Percentiles rank a stretch among this genome's conserved stretches.
Conservation (phyloP, 148 eudicot genomes). For the Selenicereus undatus region DNA sequence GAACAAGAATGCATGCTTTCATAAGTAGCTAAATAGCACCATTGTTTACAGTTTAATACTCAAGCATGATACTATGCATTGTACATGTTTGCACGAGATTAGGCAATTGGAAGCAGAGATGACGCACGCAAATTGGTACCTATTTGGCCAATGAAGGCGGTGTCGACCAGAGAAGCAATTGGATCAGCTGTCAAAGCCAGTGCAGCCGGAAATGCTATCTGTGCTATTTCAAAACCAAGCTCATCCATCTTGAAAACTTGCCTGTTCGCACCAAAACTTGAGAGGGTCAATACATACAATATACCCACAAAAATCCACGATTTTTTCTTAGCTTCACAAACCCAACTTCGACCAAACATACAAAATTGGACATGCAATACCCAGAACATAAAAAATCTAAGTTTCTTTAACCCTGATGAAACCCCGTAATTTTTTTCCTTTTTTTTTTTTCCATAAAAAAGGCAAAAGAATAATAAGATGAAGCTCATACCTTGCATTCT, state of each 20-base stretch:
- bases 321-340: not conserved
- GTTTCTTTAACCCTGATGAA: not conserved
- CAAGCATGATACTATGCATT: not conserved
- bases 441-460: too few species aligned
- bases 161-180: constrained; percentile 79
- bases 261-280: constrained; percentile 25
- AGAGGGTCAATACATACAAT: not conserved
- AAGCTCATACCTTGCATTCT: constrained; percentile 42
- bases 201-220: constrained; percentile 83
- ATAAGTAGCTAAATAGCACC: not conserved
- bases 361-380: not conserved
- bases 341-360: constrained; percentile 1
- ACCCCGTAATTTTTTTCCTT: too few species aligned
- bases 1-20: not conserved
- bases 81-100: not conserved
- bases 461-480: not conserved
- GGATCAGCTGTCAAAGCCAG: constrained; percentile 85
- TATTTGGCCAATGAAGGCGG: constrained; percentile 89
- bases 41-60: not conserved
- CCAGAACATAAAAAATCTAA: not conserved
- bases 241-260: constrained; percentile 53
- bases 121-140: constrained; percentile 32
- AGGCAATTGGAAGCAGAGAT: not conserved
- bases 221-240: constrained; percentile 64
- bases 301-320: too few species aligned